Base-by-base conservation (phyloP, 169 alveolate species). In the Cryptosporidium parvum region DNA sequence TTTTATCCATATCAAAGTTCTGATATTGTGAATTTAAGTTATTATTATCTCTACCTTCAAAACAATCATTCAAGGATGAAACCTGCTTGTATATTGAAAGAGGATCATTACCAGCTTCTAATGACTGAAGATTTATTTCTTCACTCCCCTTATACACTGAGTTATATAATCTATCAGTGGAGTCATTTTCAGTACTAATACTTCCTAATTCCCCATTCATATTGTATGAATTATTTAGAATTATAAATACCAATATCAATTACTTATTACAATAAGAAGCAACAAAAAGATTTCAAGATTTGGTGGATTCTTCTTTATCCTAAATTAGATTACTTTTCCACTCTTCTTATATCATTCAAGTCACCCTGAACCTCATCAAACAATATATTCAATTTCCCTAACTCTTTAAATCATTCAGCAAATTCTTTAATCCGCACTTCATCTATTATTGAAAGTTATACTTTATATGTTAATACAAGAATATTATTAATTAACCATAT, bases 91-190 rank as follows among this genome's bases (percentile, higher is more conserved):
- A 73, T 21, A 73, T 56, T 18, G 86, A 73, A 21, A 73, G 86
- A 23, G 89, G 89, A 31, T 80, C 89, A 62, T 59, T 59, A 0
- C 89, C 89, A 9, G 75, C 35, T 18, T 80, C 89, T 26, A 80
- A 16, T 16, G 75, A 42, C 56, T 80, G 72, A 14, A 80, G 42
- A 45, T 8, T 70, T 8, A 70, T 29, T 29, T 65, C 53, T 29
- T 31, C 72, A 37, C 72, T 35, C 52, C 51, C 48, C n/a, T 29
- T n/a, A 37, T 65, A 65, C 12, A 33, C 35, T 37, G 72, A 33
- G 72, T 9, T 37, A 29, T 33, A 65, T n/a, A 65, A 37, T 37
- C 51, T 65, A 29, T 35, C 72, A 65, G 42, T 37, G 2, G 26
- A 37, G 26, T 56, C 67, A 26, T 26, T 56, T 26, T 56, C 67